Evolutionary conservation across 306 rosid genomes (phyloP), one percentile per base, ranked within the genome.

Genomic region (Quercus ilex): DNA sequence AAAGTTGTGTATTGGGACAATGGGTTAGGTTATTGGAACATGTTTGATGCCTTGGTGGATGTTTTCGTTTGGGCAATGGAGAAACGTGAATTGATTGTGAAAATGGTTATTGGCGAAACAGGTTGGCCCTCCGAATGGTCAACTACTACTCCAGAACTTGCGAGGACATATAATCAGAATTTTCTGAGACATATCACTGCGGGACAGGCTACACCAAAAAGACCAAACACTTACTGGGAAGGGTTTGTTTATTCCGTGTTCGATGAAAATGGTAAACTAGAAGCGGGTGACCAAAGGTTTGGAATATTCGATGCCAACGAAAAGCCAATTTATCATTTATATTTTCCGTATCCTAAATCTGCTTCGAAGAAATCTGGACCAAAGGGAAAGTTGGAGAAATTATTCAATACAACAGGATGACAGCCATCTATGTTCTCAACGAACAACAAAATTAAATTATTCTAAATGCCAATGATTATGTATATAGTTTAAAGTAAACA

Each of bases 121-220:
- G 89, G 89, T 0, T 87, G 89, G 90, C 89, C 89, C 4, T 83
- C 81, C 2, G 1, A 64, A 76, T 31, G 86, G 78, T 1, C 1
- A 31, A 38, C 73, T 43, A 82, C 83, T 7, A 82, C 80, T 0
- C 18, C 26, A 5, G 15, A 18, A 2, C 52, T 83, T 18, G 88
- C 88, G 1, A 65, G 63, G 4, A 68, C 78, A 1, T 85, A 81
- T n/a, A 87, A 83, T 60, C 55, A 30, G 31, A 30, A 30, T 30
- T 30, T 30, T 3, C 31, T 30, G 3, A 30, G 31, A 3, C 31
- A 3, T 43, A 56, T 87, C 8, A 3, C 2, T 12, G 43, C 80
- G 1, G 49, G 17, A 8, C 19, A 3, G 1, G 87, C 89, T 21
- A 89, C 89, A 15, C 91, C 91, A 0, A 79, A 43, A 52, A 77